A percentile compares a stretch with the other conserved stretches of the same genome.
Evolutionary conservation across 345 rosid genomes (phyloP).

Genomic region (Salix caprea): DNA sequence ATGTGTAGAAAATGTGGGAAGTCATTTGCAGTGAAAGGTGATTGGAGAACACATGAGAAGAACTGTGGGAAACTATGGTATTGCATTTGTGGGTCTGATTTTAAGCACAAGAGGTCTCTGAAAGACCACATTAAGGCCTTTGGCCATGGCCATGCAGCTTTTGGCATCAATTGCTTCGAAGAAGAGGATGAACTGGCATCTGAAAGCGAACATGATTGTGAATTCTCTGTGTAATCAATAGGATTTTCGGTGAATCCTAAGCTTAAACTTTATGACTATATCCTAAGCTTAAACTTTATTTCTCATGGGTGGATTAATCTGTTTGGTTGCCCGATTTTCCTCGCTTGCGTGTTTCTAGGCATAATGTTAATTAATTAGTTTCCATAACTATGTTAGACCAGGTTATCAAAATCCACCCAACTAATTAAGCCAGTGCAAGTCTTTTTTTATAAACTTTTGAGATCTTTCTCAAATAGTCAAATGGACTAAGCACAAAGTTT

Average conservation of each 20-base stretch:
- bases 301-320: not conserved
- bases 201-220: constrained; percentile 41
- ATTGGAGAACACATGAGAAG: constrained; percentile 88
- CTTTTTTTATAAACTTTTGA: not conserved
- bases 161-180: constrained; percentile 35
- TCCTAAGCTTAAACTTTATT: not conserved
- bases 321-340: not conserved
- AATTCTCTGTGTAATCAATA: not conserved
- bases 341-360: not conserved
- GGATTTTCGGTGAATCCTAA: not conserved
- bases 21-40: constrained; percentile 74
- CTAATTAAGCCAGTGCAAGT: not conserved
- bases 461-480: not conserved
- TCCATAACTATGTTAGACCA: not conserved
- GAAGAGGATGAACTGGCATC: constrained; percentile 61
- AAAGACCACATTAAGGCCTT: constrained; percentile 76
- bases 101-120: constrained; percentile 74
- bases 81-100: constrained; percentile 74
- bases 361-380: not conserved
- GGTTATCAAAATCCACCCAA: not conserved
- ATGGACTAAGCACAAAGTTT: not conserved
- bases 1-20: constrained; percentile 68
- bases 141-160: constrained; percentile 62
- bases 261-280: not conserved
- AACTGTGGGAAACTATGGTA: constrained; percentile 82